Evolutionary conservation across 192 early-diverging fungal genomes (phyloP).

Genomic region (Kickxella alabastrina): DNA sequence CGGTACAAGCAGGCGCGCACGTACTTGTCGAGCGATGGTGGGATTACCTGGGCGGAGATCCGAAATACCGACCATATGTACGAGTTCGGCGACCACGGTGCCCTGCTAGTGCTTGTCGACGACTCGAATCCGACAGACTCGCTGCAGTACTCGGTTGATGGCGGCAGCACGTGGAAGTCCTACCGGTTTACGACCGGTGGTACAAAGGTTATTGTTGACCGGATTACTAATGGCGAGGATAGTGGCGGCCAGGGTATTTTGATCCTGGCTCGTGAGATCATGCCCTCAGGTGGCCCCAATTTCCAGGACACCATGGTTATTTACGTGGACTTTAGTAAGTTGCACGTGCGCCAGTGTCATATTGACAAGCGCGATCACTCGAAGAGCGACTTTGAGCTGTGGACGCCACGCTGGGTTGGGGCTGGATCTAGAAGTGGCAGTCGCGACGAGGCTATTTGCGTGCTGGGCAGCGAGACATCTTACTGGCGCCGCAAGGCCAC

Average conservation of each 20-base stretch:
- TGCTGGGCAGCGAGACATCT: slow-evolving; percentile 55
- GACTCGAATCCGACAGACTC: slow-evolving; percentile 67
- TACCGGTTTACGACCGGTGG: slow-evolving; percentile 55
- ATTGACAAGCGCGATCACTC: slow-evolving; percentile 51
- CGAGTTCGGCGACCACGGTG: slow-evolving; percentile 91
- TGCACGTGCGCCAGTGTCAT: slow-evolving; percentile 46
- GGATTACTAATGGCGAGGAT: slow-evolving; percentile 61
- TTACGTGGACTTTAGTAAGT: slow-evolving; percentile 59
- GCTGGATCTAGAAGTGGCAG: slow-evolving; percentile 29
- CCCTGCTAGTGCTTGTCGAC: slow-evolving; percentile 69
- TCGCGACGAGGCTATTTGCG: slow-evolving; percentile 62
- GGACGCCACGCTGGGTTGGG: slow-evolving; percentile 68
- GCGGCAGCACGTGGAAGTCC: slow-evolving; percentile 69
- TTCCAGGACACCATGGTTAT: slow-evolving; percentile 35
- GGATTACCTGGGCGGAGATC: slow-evolving; percentile 76
- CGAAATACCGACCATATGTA: slow-evolving; percentile 62
- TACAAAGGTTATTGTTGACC: slow-evolving; percentile 56
- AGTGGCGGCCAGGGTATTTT: slow-evolving; percentile 70
- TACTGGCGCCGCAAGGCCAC: slow-evolving; percentile 75
- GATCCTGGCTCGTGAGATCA: slow-evolving; percentile 57
- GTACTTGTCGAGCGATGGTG: slow-evolving; percentile 82
- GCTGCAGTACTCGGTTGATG: slow-evolving; percentile 71
- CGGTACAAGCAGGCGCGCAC: slow-evolving; percentile 64
- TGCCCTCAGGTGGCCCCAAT: slow-evolving; percentile 10
- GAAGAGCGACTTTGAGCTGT: slow-evolving; percentile 85